A percentile compares a stretch with the other conserved stretches of the same genome.
phyloP scores from a whole-genome alignment of 2,329 filamentous ascomycete species.

The Cordyceps farinosa region DNA sequence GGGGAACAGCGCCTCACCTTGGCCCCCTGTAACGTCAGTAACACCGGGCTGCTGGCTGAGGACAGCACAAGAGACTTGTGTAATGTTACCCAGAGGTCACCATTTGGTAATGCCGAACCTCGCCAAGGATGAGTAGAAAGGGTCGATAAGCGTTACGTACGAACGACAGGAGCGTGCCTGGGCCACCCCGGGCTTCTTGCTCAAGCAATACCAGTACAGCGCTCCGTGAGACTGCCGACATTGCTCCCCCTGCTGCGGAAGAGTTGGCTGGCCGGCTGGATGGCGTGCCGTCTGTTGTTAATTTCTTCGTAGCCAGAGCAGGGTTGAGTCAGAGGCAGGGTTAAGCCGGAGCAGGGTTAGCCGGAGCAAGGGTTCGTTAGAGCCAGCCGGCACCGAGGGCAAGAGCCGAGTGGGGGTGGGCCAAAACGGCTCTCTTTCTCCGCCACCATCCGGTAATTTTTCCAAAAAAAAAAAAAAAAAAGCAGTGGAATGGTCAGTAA shows the following conservation, averaged over 20 bases:
- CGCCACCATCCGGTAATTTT: background rate
- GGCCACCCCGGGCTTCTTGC: background rate
- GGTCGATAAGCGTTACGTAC: slow-evolving; percentile 11
- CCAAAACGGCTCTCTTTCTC: background rate
- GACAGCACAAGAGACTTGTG: background rate
- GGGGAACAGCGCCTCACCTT: background rate
- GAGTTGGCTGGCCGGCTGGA: background rate
- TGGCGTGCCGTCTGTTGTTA: background rate
- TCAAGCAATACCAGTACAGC: background rate
- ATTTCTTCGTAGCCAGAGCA: background rate
- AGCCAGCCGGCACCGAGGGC: background rate
- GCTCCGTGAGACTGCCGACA: slow-evolving; percentile 1
- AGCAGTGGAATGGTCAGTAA: slow-evolving; percentile 4
- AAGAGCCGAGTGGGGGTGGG: slow-evolving; percentile 15
- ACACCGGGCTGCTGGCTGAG: background rate
- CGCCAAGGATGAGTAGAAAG: background rate
- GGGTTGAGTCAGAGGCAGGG: background rate
- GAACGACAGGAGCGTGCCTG: background rate
- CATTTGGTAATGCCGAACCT: background rate
- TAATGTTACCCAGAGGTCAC: background rate
- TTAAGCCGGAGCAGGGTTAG: background rate
- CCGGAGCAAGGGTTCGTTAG: background rate
- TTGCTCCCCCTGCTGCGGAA: background rate
- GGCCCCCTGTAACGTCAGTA: background rate
- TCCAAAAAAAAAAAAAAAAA: background rate